Evolutionary conservation across 352 stramenopile species (phyloP), one percentile per base, ranked within the genome.

Genomic region (Plasmopara muralis): DNA sequence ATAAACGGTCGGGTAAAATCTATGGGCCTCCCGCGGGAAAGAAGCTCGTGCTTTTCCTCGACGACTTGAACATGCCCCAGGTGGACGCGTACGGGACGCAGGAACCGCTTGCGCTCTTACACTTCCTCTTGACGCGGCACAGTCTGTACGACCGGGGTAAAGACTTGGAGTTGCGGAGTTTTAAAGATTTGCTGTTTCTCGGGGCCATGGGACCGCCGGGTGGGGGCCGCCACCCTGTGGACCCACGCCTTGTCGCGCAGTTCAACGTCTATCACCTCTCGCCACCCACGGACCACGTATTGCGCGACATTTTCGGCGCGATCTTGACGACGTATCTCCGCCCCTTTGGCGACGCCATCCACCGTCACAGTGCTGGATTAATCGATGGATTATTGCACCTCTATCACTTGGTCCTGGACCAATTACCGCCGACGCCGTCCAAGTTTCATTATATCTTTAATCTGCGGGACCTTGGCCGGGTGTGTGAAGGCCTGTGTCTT

Each of bases 381-480:
- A 97, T 91, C 0, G 74, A 89, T 13, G 71, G 77, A 5, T 82
- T 95, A 6, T 64, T 98, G 7, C 63, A 77, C 5, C 77, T 98
- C 18, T 98, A 97, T 51, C 74, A 93, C 38, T 89, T 92, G 41
- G 87, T 92, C 9, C 47, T 97, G 0, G 88, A 98, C 33, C 93
- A 90, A 45, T 63, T 98, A 9, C 92, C 89, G 5, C 89, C 93
- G 0, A 98, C 93, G 12, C 93, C 92, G 16, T 94, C 85, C 33
- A 97, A 98, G 55, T 98, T 98, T 48, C 93, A 97, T 64, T 98
- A 98, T 64, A 97, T 98, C 46, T 98, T 98, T 65, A 98, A 98
- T 40, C 67, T 98, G n/a, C 79, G 94, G 0, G 94, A 98, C 53
- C 64, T 98, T 12, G 91, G 84, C 0, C 82, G 94, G 9, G 90